Evolutionary conservation across 106 monocot genomes (phyloP).

Genomic region (Xerophyta viscosa): DNA sequence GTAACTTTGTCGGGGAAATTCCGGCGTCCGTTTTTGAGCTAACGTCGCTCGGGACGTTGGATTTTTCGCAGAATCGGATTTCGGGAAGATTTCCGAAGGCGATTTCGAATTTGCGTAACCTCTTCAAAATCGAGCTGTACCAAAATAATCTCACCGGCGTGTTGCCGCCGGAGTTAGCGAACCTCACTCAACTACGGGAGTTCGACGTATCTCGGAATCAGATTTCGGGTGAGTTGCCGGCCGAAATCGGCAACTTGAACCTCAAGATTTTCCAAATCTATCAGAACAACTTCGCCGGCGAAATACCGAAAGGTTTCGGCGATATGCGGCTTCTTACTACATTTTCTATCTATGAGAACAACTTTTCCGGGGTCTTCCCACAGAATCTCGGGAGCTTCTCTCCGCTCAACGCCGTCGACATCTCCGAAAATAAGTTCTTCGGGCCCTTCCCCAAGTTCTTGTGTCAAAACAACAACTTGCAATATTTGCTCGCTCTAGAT

Average conservation of each 20-base stretch:
- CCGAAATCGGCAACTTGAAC: slow-evolving; percentile 39
- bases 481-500: slow-evolving; percentile 60
- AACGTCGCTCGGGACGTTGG: slow-evolving; percentile 38
- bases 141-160: slow-evolving; percentile 61
- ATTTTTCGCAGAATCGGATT: slow-evolving; percentile 65
- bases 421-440: slow-evolving; percentile 74
- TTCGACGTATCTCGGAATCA: slow-evolving; percentile 66
- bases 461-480: slow-evolving; percentile 46
- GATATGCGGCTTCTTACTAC: slow-evolving; percentile 28
- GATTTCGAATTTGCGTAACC: slow-evolving; percentile 41
- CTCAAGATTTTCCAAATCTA: slow-evolving; percentile 54
- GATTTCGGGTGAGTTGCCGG: slow-evolving; percentile 46
- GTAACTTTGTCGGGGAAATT: slow-evolving; percentile 55
- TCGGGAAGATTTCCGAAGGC: slow-evolving; percentile 49
- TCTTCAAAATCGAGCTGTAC: slow-evolving; percentile 73
- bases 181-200: slow-evolving; percentile 39
- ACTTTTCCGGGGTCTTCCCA: slow-evolving; percentile 65
- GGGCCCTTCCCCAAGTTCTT: slow-evolving; percentile 65
- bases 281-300: slow-evolving; percentile 54
- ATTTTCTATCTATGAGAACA: slow-evolving; percentile 66
- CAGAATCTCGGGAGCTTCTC: slow-evolving; percentile 57
- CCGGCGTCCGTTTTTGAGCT: slow-evolving; percentile 47
- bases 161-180: slow-evolving; percentile 45
- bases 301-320: slow-evolving; percentile 54
- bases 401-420: slow-evolving; percentile 57